Base-by-base conservation (phyloP, 768 basidiomycete genomes). In the Tricholoma sp. region DNA sequence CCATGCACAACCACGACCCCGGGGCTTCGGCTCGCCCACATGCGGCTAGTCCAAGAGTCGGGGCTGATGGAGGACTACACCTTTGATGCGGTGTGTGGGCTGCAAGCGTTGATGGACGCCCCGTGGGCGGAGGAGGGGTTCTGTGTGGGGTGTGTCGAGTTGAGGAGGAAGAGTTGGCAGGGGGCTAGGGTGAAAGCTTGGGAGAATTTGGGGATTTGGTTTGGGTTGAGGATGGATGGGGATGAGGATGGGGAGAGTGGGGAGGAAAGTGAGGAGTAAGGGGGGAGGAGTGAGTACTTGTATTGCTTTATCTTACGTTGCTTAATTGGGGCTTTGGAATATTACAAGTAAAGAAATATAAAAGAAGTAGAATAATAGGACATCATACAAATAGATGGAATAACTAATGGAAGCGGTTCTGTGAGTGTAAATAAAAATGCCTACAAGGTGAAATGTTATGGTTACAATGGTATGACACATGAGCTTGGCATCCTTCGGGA, bases 171-270 rank as follows among this genome's bases (percentile, higher is more conserved):
- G 19, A 41, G 41, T 19, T 63, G 59, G 62, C 35, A 18, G 35
- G 32, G 24, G 21, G 57, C 55, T 6, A 58, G 49, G 50, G 55
- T 54, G 52, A 58, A 55, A 22, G 46, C 58, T 3, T 63, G 62
- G 62, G 49, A 19, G 21, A 57, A 61, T 11, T 45, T 63, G 46
- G 57, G 56, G 19, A 43, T 18, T 14, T 61, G 59, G 62, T 58
- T 63, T 52, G 27, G 27, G 29, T 27, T 54, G 39, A 39, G 29
- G 41, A 2, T 5, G 8, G 19, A 43, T 12, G 41, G 21, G 41
- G 18, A 16, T 39, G 14, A 5, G n/a, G 37, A n/a, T 39, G 37
- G 7, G 16, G 37, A 39, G 14, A n/a, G 16, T n/a, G n/a, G 37
- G 14, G 14, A n/a, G 5, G 37, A 39, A n/a, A 5, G 37, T 11